Conservation (phyloP, 306 rosid species). For the Pachyrhizus erosus region DNA sequence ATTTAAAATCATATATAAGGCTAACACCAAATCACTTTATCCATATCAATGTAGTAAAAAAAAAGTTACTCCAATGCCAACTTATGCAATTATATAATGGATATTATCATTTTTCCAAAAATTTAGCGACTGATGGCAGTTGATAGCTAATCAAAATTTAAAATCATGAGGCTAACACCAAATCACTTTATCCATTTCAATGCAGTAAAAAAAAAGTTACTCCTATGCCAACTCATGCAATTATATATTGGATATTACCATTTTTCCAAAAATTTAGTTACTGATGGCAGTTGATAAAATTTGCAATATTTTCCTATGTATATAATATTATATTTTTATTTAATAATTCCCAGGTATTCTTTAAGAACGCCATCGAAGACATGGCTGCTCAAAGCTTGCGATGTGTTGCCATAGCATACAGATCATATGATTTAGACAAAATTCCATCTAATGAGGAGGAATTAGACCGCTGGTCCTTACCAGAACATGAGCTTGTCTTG, state of each 20-base stretch:
- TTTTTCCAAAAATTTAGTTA: conserved; percentile 2
- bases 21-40: conserved; percentile 18
- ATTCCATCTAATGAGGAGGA: conserved; percentile 75
- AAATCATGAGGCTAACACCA: too few relatives aligned
- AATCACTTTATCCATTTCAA: too few relatives aligned
- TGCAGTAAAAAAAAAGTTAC: too few relatives aligned
- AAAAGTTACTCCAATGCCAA: conserved; percentile 35
- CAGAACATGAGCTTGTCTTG: conserved; percentile 80
- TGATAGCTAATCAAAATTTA: too few relatives aligned
- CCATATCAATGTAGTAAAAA: not conserved
- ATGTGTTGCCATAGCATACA: conserved; percentile 91
- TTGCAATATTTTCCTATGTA: conserved; percentile 22
- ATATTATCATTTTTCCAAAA: not conserved
- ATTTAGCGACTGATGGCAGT: not conserved
- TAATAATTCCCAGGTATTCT: conserved; percentile 58
- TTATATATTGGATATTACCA: conserved; percentile 1
- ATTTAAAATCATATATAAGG: conserved; percentile 18
- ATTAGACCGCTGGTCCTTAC: conserved; percentile 77
- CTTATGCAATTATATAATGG: not conserved
- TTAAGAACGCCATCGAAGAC: conserved; percentile 67
- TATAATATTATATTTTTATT: not conserved
- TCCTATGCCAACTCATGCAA: conserved; percentile 18
- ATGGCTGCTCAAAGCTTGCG: conserved; percentile 96
- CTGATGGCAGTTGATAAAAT: not conserved
- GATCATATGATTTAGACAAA: conserved; percentile 66